phyloP scores from a whole-genome alignment of 306 rosid genomes.

The Arachis hypogaea region DNA sequence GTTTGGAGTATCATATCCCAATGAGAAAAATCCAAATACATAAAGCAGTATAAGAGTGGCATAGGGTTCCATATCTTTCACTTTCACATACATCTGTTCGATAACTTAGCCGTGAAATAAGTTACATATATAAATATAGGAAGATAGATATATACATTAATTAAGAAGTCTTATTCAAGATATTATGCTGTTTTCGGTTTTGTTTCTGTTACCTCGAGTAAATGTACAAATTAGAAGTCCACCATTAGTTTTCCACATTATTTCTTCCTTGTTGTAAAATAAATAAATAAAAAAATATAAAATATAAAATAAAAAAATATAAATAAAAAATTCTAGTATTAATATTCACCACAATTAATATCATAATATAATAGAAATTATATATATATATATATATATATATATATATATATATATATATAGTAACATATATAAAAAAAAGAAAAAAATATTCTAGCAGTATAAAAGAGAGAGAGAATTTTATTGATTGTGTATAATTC shows the following conservation, averaged over 20 bases:
- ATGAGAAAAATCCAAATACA: slow-evolving; percentile 19
- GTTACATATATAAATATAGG: background rate
- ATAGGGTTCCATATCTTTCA: slow-evolving; percentile 35
- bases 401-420: no score
- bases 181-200: slow-evolving; percentile 9
- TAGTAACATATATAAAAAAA: no score
- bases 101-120: slow-evolving; percentile 3
- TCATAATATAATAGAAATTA: no score
- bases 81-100: slow-evolving; percentile 29
- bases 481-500: no score
- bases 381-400: no score
- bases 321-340: no score
- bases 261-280: background rate
- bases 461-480: no score
- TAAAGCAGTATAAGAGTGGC: slow-evolving; percentile 26
- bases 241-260: background rate
- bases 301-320: no score
- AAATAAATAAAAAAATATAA: no score
- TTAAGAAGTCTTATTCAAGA: background rate
- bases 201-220: slow-evolving; percentile 24
- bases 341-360: no score
- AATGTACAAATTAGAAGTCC: slow-evolving; percentile 24
- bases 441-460: no score
- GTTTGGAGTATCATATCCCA: slow-evolving; percentile 21
- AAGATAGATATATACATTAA: background rate